These are phyloP conservation scores for Cucumis hystrix DNA, from an alignment of 306 rosid genomes.

Conservation along the genomic window DNA sequence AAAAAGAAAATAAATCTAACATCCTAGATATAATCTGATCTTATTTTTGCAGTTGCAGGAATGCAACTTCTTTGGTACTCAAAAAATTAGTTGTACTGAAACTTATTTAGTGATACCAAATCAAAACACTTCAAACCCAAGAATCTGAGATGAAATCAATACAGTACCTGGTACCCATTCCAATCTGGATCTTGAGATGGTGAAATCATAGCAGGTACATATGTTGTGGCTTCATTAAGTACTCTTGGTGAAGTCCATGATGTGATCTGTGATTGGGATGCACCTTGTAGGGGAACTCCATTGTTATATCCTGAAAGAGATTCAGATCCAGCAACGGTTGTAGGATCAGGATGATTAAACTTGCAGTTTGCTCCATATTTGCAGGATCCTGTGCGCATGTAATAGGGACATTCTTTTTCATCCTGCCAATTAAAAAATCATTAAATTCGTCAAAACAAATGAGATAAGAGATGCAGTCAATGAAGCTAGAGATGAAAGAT, in stretches of 20 bases:
- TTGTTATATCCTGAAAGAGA: slow-evolving; percentile 43
- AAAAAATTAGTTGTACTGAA: not conserved
- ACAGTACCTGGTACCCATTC: slow-evolving; percentile 71
- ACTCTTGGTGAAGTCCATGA: slow-evolving; percentile 59
- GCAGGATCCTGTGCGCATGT: slow-evolving; percentile 94
- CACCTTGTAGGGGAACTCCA: slow-evolving; percentile 46
- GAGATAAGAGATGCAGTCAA: not conserved
- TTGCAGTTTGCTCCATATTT: slow-evolving; percentile 82
- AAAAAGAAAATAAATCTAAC: not conserved
- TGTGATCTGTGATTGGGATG: slow-evolving; percentile 33
- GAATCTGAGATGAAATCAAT: not conserved
- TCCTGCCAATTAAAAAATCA: slow-evolving; percentile 38
- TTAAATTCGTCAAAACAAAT: slow-evolving; percentile 1
- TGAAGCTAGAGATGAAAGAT: not conserved
- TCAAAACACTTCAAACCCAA: not conserved
- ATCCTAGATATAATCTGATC: not conserved
- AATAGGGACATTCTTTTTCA: slow-evolving; percentile 76
- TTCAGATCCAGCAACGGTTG: slow-evolving; percentile 44
- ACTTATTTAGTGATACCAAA: not conserved
- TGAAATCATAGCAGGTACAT: slow-evolving; percentile 44
- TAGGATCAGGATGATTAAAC: slow-evolving; percentile 97
- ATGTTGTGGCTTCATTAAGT: slow-evolving; percentile 50
- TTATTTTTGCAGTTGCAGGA: not conserved
- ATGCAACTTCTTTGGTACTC: not conserved
- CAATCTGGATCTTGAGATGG: slow-evolving; percentile 57